phyloP scores from a whole-genome alignment of 306 rosid genomes.

The Castanopsis chinensis region DNA sequence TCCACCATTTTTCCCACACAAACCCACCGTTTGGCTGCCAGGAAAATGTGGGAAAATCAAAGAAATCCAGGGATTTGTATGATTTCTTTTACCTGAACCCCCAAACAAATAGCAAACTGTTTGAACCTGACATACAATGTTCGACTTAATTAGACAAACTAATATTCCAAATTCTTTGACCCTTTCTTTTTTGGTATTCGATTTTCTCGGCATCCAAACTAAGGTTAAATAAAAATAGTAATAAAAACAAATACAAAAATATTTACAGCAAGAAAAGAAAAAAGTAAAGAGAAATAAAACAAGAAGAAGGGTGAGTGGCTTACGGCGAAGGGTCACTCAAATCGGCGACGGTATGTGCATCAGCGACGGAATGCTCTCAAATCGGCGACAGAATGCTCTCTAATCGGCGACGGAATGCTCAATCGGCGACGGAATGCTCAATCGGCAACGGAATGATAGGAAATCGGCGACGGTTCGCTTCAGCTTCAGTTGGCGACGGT shows the following conservation, averaged over 20 bases:
- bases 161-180: neutral
- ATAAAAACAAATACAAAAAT: neutral
- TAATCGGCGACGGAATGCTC: too few species aligned
- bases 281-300: neutral
- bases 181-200: neutral
- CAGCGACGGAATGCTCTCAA: too few species aligned
- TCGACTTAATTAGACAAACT: constrained; percentile 2
- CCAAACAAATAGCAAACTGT: neutral
- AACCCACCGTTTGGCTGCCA: neutral
- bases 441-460: too few species aligned
- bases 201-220: neutral
- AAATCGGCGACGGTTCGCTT: too few species aligned
- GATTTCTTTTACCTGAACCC: neutral
- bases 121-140: neutral
- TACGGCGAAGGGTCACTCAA: too few species aligned
- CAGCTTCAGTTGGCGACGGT: too few species aligned
- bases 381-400: too few species aligned
- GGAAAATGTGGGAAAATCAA: neutral
- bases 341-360: too few species aligned
- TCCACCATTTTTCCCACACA: neutral
- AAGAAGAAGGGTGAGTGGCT: too few species aligned
- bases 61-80: neutral
- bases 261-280: too few species aligned
- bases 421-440: too few species aligned
- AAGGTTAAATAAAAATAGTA: neutral